Evolutionary conservation across 2,329 filamentous ascomycete genomes (phyloP), one percentile per base, ranked within the genome.

Genomic region (Fusarium floridanum): DNA sequence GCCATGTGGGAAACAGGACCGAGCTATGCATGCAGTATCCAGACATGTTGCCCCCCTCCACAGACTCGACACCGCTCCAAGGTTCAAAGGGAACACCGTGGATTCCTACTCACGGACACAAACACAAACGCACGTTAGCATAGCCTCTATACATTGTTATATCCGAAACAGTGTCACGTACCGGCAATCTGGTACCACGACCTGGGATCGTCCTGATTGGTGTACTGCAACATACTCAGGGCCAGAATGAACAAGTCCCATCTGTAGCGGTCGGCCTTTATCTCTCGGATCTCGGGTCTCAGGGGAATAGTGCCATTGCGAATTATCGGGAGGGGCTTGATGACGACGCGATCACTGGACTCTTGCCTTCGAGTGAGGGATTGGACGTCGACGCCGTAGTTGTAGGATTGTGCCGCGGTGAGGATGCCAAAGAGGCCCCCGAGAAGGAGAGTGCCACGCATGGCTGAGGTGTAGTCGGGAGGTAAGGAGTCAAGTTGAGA

Each of bases 131-230:
- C 27, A 24, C 6, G 61, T 77, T 20, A 77, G 70, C 27, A 66
- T 68, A 36, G 12, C 29, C 53, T 27, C 24, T 55, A 11, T 6
- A 27, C 22, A 59, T 45, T 22, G 4, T 41, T 68, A 27, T 24
- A 41, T n/a, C 8, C 50, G 45, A 63, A 50, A 68, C 62, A 43
- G 14, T 48, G 39, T 22, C 32, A 81, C 88, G 70, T 82, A 94
- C 94, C 93, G 69, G 93, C 89, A 76, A 97, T 88, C 78, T 94
- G 90, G 83, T 95, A 97, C 86, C 91, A 97, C 45, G 94, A 96
- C 41, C 93, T 86, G 65, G 87, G 86, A 63, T 86, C 83, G 20
- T 86, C 85, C 82, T 95, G 92, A 73, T 91, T 85, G 66, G 89
- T 89, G 71, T 86, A 88, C 83, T 94, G 91, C 85, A 96, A 91